These are phyloP conservation scores for Tilletiaria anomala DNA, from an alignment of 1,284 basidiomycete species.

Conservation along the genomic window DNA sequence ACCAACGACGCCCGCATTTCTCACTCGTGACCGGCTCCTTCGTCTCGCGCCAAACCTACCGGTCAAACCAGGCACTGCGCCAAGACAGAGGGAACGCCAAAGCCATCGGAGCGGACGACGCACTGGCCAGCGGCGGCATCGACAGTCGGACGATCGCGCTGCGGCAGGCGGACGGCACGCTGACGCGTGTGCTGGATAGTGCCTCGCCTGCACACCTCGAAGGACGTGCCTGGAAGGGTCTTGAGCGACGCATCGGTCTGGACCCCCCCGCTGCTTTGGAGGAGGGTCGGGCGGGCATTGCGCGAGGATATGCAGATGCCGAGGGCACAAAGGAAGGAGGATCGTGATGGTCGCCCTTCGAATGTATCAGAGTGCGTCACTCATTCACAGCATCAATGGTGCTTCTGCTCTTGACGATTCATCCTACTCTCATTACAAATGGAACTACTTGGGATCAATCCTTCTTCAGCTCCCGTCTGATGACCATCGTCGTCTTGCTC, in stretches of 20 bases:
- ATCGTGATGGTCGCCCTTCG: too few relatives aligned
- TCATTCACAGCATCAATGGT: too few relatives aligned
- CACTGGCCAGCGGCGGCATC: constrained; percentile 6
- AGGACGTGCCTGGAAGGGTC: constrained; percentile 60
- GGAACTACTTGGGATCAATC: too few relatives aligned
- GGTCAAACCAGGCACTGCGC: too few relatives aligned
- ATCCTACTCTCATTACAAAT: too few relatives aligned
- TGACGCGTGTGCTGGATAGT: constrained; percentile 43
- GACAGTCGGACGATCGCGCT: constrained; percentile 43
- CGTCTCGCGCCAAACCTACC: background rate
- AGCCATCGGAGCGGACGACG: constrained; percentile 59
- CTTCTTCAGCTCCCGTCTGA: constrained; percentile 36
- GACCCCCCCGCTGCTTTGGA: constrained; percentile 65
- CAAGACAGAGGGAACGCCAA: too few relatives aligned
- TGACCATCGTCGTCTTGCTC: constrained; percentile 30
- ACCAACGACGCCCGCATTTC: constrained; percentile 72
- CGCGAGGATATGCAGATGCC: constrained; percentile 57
- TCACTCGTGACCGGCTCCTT: constrained; percentile 14
- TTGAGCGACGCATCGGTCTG: constrained; percentile 64
- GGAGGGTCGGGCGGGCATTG: constrained; percentile 76
- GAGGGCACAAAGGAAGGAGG: constrained; percentile 8
- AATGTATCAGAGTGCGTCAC: too few relatives aligned
- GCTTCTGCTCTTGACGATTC: too few relatives aligned
- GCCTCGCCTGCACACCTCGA: constrained; percentile 50
- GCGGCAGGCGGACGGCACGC: constrained; percentile 51